A percentile compares a stretch with the other conserved stretches of the same genome.
Conservation (phyloP, 2,329 filamentous ascomycete genomes). For the Aspergillus thermomutatus region DNA sequence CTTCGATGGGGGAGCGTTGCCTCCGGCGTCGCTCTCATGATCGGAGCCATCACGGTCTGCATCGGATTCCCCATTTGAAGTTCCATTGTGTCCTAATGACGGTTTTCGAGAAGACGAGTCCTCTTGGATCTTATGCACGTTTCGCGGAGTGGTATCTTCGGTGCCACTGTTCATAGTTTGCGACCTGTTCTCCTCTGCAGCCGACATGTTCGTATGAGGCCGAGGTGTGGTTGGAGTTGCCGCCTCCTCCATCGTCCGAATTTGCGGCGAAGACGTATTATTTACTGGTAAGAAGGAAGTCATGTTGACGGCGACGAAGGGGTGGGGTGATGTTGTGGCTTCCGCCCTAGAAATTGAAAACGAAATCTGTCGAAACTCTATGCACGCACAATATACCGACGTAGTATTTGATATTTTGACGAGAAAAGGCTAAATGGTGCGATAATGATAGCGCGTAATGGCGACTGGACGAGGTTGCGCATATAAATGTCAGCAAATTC, state of each 20-base stretch:
- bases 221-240: constrained; percentile 56
- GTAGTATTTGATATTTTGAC: background rate
- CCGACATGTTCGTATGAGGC: constrained; percentile 40
- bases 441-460: constrained; percentile 15
- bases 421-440: constrained; percentile 9
- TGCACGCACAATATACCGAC: constrained; percentile 3
- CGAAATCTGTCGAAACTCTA: constrained; percentile 13
- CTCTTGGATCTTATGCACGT: constrained; percentile 38
- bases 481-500: constrained; percentile 18
- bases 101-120: constrained; percentile 44
- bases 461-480: constrained; percentile 17
- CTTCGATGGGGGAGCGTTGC: constrained; percentile 68
- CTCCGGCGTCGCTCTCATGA: constrained; percentile 60
- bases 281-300: constrained; percentile 61
- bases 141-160: constrained; percentile 45
- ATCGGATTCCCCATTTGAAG: constrained; percentile 74
- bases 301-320: constrained; percentile 44
- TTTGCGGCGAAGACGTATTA: constrained; percentile 48
- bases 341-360: constrained; percentile 15
- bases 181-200: constrained; percentile 24
- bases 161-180: constrained; percentile 19
- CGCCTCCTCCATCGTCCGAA: constrained; percentile 48
- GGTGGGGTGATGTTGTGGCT: constrained; percentile 19
- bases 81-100: constrained; percentile 53
- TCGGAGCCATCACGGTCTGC: constrained; percentile 65